Base-by-base conservation (phyloP, 805 yeast genomes). In the Candida endomychidarum region DNA sequence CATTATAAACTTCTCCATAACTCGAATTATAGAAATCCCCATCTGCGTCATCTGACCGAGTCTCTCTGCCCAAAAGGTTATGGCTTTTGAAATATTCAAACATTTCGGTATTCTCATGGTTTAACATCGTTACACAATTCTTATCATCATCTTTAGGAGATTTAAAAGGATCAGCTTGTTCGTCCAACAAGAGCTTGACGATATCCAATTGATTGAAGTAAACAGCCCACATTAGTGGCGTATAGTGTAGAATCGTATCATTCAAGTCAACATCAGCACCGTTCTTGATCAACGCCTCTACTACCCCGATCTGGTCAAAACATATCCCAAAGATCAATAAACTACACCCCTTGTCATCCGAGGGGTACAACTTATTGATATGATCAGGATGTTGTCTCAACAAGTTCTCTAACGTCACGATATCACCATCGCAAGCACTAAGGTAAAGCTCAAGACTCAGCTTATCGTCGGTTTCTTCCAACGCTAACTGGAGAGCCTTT, bases 211-310 rank as follows among this genome's bases (percentile, higher is more conserved):
- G 77, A 39, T 79, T 75, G 48, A 81, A 70, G 49, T 80, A 75
- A 3, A 86, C 78, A 0, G 95, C 90, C 96, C 96, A 87, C 93
- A 86, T 86, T 32, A 86, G 59, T 8, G 96, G 87, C 0, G 87
- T 75, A 58, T 78, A 80, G 2, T 75, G 70, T 17, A 75, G 56
- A 16, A 77, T 40, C 2, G 69, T 61, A 49, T 83, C 90, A 7
- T 59, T 52, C 25, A 63, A 49, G 50, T 81, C 80, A 6, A 77
- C 70, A 49, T 77, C 78, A 5, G 67, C 76, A 10, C 58, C 52
- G 30, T 70, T 63, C 18, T 61, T 58, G 15, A 81, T 55, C 1
- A 80, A 53, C 11, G 54, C 41, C 30, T 81, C 83, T 1, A 74
- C 74, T 31, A 75, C 64, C 6, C 63, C 68, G 8, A 59, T 51